These are phyloP conservation scores for Cinnamomum micranthum DNA, from an alignment of 164 flowering plant species.

Conservation along the genomic window DNA sequence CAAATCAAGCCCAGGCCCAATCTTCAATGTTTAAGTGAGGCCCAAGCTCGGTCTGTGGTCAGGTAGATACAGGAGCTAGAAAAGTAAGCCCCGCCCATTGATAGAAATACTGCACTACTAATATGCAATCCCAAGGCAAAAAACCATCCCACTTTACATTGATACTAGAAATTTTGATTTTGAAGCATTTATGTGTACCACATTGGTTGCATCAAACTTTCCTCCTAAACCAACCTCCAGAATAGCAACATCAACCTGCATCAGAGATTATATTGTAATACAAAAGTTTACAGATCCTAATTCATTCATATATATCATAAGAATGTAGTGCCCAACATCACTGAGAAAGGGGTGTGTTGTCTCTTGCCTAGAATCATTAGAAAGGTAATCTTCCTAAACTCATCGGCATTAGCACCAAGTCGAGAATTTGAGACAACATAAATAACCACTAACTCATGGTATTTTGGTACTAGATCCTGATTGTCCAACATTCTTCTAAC, in stretches of 20 bases:
- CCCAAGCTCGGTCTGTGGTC: not conserved
- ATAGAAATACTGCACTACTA: not conserved
- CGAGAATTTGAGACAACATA: not conserved
- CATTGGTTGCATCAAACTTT: constrained; percentile 91
- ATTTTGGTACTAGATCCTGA: not conserved
- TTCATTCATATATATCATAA: not conserved
- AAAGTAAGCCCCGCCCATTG: not conserved
- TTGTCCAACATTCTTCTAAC: not conserved
- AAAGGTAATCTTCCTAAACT: not conserved
- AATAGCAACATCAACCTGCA: constrained; percentile 94
- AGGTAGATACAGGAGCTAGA: not conserved
- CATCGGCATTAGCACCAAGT: not conserved
- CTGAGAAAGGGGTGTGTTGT: not conserved
- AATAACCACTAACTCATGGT: no score
- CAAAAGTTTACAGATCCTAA: not conserved
- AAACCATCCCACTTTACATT: not conserved
- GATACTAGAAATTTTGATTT: not conserved
- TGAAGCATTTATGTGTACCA: constrained; percentile 50
- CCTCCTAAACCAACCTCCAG: constrained; percentile 99
- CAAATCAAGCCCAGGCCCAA: not conserved
- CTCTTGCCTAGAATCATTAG: not conserved
- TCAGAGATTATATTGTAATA: constrained; percentile 1
- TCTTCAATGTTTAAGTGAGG: not conserved
- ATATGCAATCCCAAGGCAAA: not conserved
- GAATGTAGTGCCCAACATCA: not conserved